Evolutionary conservation across 768 basidiomycete genomes (phyloP).

Genomic region (Xanthoconium purpureum): DNA sequence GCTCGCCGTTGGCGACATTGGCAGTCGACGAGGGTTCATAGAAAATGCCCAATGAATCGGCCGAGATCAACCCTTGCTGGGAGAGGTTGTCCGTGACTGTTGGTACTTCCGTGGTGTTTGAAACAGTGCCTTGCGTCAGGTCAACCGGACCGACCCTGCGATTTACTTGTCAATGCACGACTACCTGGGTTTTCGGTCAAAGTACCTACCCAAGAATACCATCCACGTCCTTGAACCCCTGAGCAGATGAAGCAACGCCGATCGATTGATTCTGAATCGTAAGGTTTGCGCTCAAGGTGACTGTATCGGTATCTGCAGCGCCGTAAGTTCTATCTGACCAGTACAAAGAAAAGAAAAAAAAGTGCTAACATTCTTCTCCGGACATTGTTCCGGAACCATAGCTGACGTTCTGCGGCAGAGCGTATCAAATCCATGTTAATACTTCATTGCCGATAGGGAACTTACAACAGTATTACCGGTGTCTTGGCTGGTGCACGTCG

Average conservation of each 20-base stretch:
- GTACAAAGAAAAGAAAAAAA: neutral
- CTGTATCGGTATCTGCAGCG: conserved; percentile 42
- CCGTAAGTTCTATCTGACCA: neutral
- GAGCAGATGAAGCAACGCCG: conserved; percentile 42
- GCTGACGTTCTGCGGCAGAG: conserved; percentile 39
- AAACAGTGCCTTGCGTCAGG: conserved; percentile 45
- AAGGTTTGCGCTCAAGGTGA: conserved; percentile 39
- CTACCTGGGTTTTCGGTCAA: neutral
- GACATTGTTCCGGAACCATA: conserved; percentile 55
- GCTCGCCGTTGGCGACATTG: conserved; percentile 46
- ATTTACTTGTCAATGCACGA: neutral
- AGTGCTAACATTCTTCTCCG: conserved; percentile 46
- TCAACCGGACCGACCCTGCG: conserved; percentile 49
- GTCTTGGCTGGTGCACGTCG: conserved; percentile 43
- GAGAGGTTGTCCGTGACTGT: conserved; percentile 58
- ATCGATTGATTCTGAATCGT: conserved; percentile 47
- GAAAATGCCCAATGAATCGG: conserved; percentile 49
- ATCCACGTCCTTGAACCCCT: conserved; percentile 47
- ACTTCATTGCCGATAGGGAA: neutral
- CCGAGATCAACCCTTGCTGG: conserved; percentile 41
- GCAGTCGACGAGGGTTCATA: conserved; percentile 45
- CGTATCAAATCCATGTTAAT: neutral
- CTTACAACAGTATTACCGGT: conserved; percentile 39
- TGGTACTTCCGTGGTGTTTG: conserved; percentile 38
- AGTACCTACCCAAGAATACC: conserved; percentile 48